Conservation (phyloP, 1,284 basidiomycete genomes). For the Heterobasidion occidentale region DNA sequence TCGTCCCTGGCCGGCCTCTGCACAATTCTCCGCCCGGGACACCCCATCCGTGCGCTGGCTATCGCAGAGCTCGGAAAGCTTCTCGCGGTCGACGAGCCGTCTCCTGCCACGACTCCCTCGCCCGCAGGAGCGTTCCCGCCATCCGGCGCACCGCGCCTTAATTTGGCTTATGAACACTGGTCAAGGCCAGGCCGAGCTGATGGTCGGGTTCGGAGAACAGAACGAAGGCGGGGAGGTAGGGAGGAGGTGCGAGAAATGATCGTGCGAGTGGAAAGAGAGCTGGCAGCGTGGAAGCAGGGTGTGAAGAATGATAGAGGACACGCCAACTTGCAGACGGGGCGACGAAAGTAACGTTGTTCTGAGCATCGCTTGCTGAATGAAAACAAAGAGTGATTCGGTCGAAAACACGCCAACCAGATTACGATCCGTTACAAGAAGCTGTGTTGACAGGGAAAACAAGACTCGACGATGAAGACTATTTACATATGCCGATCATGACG, state of each 20-base stretch:
- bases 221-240: slow-evolving; percentile 62
- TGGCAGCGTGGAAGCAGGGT: slow-evolving; percentile 56
- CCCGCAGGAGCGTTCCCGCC: slow-evolving; percentile 42
- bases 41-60: slow-evolving; percentile 74
- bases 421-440: too few species aligned
- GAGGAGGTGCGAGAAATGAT: slow-evolving; percentile 43
- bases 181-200: slow-evolving; percentile 53
- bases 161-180: slow-evolving; percentile 57
- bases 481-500: too few species aligned
- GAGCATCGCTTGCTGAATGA: too few species aligned
- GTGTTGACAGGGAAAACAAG: too few species aligned
- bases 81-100: slow-evolving; percentile 65
- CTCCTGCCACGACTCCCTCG: slow-evolving; percentile 18
- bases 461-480: too few species aligned
- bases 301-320: slow-evolving; percentile 38
- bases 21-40: slow-evolving; percentile 52
- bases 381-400: too few species aligned
- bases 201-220: slow-evolving; percentile 51
- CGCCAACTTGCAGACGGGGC: slow-evolving; percentile 7
- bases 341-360: too few species aligned
- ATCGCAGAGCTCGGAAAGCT: slow-evolving; percentile 79
- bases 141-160: slow-evolving; percentile 52
- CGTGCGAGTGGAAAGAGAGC: slow-evolving; percentile 58
- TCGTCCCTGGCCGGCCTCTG: slow-evolving; percentile 50
- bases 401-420: too few species aligned